Evolutionary conservation across 2,329 filamentous ascomycete genomes (phyloP), one percentile per base, ranked within the genome.

Genomic region (Colletotrichum karsti): DNA sequence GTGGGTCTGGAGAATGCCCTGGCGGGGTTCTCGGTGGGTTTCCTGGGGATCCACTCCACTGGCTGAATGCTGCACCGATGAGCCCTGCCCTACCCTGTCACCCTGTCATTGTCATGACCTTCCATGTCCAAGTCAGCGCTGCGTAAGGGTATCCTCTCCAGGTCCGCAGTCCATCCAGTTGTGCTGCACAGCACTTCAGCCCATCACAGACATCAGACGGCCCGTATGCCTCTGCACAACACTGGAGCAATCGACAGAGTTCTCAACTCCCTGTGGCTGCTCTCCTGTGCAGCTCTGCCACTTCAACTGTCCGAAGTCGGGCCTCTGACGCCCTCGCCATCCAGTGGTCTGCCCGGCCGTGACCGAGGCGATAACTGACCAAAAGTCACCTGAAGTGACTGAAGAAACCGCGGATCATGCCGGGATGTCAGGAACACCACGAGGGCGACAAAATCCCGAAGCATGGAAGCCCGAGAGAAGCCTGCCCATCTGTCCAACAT

Each of bases 61-160:
- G 55, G 53, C 54, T 18, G 10, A n/a, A 26, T 54, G 30, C 51
- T 26, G 37, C 35, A 50, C 24, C 18, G 57, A 62, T 55, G 50
- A 56, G 63, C 64, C 63, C 42, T 67, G 63, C 63, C 63, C 63
- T 66, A 26, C 24, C 63, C 56, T 30, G n/a, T n/a, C 48, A 22
- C n/a, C 56, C 30, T 33, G 33, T 15, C 37, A 28, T n/a, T n/a
- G n/a, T n/a, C n/a, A n/a, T 26, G 12, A 30, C 30, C n/a, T 13
- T 28, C 30, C 20, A 37, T 55, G 42, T 22, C 20, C n/a, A 53
- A 53, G 22, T 53, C 5, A 37, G 20, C 51, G 35, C 24, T 26
- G 33, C 51, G 20, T 24, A 37, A 54, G 30, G 51, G 51, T 55
- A 55, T 55, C 51, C 51, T 55, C 48, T 55, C 37, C 22, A 20